phyloP scores from a whole-genome alignment of 1,284 basidiomycete genomes.

The Moesziomyces sp. region DNA sequence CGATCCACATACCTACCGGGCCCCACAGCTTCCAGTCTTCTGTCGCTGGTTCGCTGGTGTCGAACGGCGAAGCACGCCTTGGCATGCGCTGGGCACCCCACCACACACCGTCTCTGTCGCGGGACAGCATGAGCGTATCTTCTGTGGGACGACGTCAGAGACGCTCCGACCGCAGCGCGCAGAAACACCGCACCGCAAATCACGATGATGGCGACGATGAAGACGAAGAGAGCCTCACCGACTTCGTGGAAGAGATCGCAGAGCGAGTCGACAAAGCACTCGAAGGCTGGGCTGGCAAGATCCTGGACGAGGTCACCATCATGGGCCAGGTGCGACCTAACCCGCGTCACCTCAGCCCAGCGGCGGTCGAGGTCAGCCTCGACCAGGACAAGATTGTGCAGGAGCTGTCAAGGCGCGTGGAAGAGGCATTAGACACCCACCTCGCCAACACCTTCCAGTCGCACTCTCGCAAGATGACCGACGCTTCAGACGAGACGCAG shows the following conservation, averaged over 20 bases:
- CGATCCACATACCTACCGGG: conserved; percentile 24
- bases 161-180: conserved; percentile 1
- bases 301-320: conserved; percentile 62
- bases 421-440: conserved; percentile 24
- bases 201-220: conserved; percentile 19
- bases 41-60: conserved; percentile 7
- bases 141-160: conserved; percentile 21
- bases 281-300: conserved; percentile 63
- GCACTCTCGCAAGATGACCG: conserved; percentile 22
- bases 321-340: conserved; percentile 55
- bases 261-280: conserved; percentile 53
- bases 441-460: conserved; percentile 10
- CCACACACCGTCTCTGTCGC: conserved; percentile 6
- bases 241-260: conserved; percentile 61
- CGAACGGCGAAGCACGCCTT: conserved; percentile 7
- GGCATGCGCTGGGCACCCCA: conserved; percentile 15
- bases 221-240: conserved; percentile 50
- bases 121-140: conserved; percentile 20
- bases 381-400: conserved; percentile 35
- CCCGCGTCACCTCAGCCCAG: conserved; percentile 18
- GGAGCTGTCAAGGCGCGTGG: conserved; percentile 30
- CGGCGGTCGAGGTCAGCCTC: not conserved
- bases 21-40: conserved; percentile 26
- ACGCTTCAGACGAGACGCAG: conserved; percentile 48
- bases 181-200: not conserved